Evolutionary conservation across 2,329 filamentous ascomycete genomes (phyloP).

Genomic region (Botrytis porri): DNA sequence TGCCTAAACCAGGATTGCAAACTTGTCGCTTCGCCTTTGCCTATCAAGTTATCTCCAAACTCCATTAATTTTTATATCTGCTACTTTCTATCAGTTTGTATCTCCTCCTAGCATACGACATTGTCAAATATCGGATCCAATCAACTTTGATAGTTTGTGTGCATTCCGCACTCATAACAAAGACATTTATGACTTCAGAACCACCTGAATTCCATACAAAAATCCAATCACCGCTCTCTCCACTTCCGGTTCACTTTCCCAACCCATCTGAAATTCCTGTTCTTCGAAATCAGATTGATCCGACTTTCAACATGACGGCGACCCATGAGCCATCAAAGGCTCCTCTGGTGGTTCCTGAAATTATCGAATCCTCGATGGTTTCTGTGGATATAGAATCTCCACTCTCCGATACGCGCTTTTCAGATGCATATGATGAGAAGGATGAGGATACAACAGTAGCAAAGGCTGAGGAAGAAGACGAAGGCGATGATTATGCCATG

Average conservation of each 20-base stretch:
- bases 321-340: conserved; percentile 42
- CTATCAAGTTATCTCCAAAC: background rate
- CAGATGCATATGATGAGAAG: conserved; percentile 38
- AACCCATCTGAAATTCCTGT: conserved; percentile 68
- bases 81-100: conserved; percentile 11
- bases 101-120: background rate
- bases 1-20: background rate
- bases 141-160: conserved; percentile 7
- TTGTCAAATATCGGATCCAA: background rate
- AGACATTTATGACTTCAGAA: conserved; percentile 36
- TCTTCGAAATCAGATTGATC: conserved; percentile 69
- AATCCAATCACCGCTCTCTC: conserved; percentile 66
- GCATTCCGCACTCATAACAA: conserved; percentile 19
- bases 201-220: conserved; percentile 60
- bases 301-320: conserved; percentile 65
- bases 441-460: conserved; percentile 27
- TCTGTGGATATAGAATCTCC: conserved; percentile 24
- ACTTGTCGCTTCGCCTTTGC: background rate
- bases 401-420: conserved; percentile 36
- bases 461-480: conserved; percentile 29
- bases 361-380: conserved; percentile 1
- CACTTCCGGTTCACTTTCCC: conserved; percentile 65
- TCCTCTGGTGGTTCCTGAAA: conserved; percentile 13
- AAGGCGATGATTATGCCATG: conserved; percentile 40
- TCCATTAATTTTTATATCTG: background rate